Evolutionary conservation across 257 asterid genomes (phyloP).

Genomic region (Solanum pennellii): DNA sequence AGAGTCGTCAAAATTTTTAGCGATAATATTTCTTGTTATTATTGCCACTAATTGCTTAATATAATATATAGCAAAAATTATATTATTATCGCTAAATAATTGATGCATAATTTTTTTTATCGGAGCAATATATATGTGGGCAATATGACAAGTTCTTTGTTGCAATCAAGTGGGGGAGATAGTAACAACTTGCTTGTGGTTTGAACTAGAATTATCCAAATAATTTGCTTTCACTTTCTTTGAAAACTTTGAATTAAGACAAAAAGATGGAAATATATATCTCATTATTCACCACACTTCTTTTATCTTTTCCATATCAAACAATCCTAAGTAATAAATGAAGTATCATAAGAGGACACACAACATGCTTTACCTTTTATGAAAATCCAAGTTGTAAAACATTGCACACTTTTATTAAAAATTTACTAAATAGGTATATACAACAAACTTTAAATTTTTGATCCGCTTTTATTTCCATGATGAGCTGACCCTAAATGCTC

Average conservation of each 20-base stretch:
- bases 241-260: background rate
- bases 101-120: no score
- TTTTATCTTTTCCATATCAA: background rate
- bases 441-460: background rate
- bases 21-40: no score
- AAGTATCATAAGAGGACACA: background rate
- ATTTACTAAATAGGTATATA: background rate
- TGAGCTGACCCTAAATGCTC: background rate
- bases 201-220: background rate
- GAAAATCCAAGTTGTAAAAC: background rate
- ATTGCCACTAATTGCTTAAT: no score
- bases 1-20: background rate
- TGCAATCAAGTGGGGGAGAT: background rate
- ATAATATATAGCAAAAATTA: background rate
- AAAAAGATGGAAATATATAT: background rate
- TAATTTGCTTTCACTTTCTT: background rate
- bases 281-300: background rate
- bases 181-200: background rate
- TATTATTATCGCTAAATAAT: no score
- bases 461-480: background rate
- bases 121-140: background rate
- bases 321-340: background rate
- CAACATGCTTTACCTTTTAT: background rate
- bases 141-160: background rate
- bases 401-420: background rate